A percentile compares a stretch with the other conserved stretches of the same genome.
These are phyloP conservation scores for Fraxinus angustifolia DNA, from an alignment of 305 asterid genomes.

Conservation along the genomic window DNA sequence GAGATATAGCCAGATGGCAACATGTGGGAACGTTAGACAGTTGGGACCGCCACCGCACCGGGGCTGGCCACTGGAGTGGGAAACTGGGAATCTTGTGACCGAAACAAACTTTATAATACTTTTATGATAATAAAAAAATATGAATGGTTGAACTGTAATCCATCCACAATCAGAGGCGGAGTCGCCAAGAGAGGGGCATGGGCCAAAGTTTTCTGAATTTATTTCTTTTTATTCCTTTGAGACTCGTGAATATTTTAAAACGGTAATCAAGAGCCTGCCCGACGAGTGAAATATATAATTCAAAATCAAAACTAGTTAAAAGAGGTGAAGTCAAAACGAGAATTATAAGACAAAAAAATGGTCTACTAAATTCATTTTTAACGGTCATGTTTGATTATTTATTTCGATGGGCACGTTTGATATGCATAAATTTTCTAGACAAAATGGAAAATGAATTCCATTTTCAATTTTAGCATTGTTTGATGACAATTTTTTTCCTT, in stretches of 20 bases:
- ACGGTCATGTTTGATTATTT: no score
- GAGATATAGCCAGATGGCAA: neutral
- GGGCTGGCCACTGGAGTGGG: neutral
- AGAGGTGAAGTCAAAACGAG: no score
- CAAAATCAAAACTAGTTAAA: no score
- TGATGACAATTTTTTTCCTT: no score
- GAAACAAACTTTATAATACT: neutral
- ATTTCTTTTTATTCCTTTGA: neutral
- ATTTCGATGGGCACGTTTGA: no score
- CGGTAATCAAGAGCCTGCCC: no score
- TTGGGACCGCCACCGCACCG: neutral
- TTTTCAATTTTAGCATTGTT: no score
- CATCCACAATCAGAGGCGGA: neutral
- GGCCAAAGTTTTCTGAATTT: neutral
- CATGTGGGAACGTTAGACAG: neutral
- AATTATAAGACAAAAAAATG: no score
- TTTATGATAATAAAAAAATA: neutral
- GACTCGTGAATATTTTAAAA: neutral
- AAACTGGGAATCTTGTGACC: neutral
- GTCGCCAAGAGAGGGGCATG: neutral
- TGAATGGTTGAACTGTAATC: neutral
- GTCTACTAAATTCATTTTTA: no score
- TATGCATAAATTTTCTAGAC: no score
- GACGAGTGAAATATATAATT: no score
- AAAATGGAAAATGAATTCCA: no score